Evolutionary conservation across 2,329 filamentous ascomycete species (phyloP), one percentile per base, ranked within the genome.

Genomic region (Magnaporthales sp.): DNA sequence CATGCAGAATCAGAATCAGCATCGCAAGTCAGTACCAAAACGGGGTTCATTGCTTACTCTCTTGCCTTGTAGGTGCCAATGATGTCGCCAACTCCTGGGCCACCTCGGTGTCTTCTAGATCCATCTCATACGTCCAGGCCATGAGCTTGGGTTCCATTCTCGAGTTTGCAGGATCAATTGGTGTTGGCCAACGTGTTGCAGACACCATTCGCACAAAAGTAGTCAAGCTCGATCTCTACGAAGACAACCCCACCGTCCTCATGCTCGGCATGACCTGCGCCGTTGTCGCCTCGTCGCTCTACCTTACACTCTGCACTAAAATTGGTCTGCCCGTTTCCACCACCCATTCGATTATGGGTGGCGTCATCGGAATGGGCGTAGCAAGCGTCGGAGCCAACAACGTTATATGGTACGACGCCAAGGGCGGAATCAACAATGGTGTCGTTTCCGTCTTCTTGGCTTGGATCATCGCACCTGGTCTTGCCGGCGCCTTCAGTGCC

Each of bases 31-130:
- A 62, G 24, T n/a, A 29, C 13, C 26, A 10, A 30, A 32, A 27
- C 27, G 19, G 4, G n/a, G 15, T 30, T 31, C 27, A 13, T 15
- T 38, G 31, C 69, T 66, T 24, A 70, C 38, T 66, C 15, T n/a
- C 62, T 27, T 63, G 26, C 58, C 62, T 30, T 62, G 7, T 71
- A 76, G 79, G 78, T 70, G 77, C 73, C 74, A 81, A 87, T 77
- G 89, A 91, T 89, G 89, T 91, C 68, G 89, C 89, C 76, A 92
- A 91, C 80, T 85, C 88, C 1, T 92, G 87, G 86, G 89, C 89
- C n/a, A 90, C 87, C 38, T 89, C 86, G 70, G 89, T 91, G 67
- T 89, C 87, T 1, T 91, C 89, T 3, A 81, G 88, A 54, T 91
- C 89, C 67, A 76, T 90, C 58, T 83, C 84, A 22, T 84, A 88